Percentiles rank a stretch among this genome's conserved stretches.
These are phyloP conservation scores for Crocinoboletus sp. DNA, from an alignment of 1,284 basidiomycete species.

Conservation along the genomic window DNA sequence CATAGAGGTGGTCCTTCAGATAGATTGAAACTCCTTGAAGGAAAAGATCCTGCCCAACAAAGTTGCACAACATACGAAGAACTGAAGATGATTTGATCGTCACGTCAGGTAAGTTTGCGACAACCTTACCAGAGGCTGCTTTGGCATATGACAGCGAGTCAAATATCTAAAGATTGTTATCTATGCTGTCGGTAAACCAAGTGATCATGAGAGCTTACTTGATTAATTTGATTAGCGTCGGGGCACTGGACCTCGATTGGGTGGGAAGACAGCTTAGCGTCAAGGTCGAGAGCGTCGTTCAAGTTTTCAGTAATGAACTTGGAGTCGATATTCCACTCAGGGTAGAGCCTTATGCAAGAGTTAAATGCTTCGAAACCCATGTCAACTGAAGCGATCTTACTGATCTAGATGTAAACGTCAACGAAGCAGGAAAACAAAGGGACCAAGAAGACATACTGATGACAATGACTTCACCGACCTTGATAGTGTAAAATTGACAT, in stretches of 20 bases:
- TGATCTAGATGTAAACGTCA: conserved; percentile 38
- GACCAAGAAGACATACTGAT: conserved; percentile 52
- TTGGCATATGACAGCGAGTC: conserved; percentile 85
- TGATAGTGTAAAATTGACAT: conserved; percentile 8
- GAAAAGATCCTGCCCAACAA: conserved; percentile 89
- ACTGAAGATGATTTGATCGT: conserved; percentile 41
- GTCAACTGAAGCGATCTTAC: conserved; percentile 30
- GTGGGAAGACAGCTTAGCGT: conserved; percentile 90
- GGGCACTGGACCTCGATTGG: conserved; percentile 93
- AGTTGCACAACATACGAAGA: conserved; percentile 87
- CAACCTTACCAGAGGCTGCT: conserved; percentile 64
- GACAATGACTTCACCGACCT: conserved; percentile 93
- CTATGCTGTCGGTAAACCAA: neutral
- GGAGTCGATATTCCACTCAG: conserved; percentile 73
- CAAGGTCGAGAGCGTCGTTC: conserved; percentile 70
- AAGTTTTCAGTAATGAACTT: conserved; percentile 64
- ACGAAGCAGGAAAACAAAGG: neutral
- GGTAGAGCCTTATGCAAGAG: conserved; percentile 69
- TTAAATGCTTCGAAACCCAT: too few relatives aligned
- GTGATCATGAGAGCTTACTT: conserved; percentile 37
- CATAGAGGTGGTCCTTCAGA: conserved; percentile 83
- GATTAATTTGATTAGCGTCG: conserved; percentile 83
- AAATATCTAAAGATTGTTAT: conserved; percentile 57
- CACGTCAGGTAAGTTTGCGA: neutral
- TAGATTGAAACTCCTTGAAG: conserved; percentile 88